These are phyloP conservation scores for Agroathelia rolfsii DNA, from an alignment of 1,284 basidiomycete species.

Conservation along the genomic window DNA sequence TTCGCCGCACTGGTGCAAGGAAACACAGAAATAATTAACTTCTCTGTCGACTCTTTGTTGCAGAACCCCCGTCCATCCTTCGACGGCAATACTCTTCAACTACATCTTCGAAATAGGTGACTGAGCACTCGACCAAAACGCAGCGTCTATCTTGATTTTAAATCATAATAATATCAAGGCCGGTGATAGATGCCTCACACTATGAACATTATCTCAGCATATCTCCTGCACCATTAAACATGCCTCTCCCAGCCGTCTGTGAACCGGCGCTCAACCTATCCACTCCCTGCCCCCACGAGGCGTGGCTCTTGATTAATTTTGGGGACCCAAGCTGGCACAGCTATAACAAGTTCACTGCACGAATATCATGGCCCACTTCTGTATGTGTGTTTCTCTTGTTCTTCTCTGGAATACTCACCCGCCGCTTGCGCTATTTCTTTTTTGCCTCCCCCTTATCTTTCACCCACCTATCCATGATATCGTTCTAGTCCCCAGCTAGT, in stretches of 20 bases:
- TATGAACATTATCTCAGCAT: constrained; percentile 27
- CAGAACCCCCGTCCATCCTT: too few species aligned
- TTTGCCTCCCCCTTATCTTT: too few species aligned
- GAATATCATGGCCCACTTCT: constrained; percentile 57
- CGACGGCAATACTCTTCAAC: too few species aligned
- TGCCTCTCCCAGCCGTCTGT: constrained; percentile 26
- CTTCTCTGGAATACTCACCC: too few species aligned
- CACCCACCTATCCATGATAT: too few species aligned
- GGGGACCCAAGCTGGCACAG: constrained; percentile 33
- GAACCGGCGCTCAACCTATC: constrained; percentile 14
- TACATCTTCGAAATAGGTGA: too few species aligned
- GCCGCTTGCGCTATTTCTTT: constrained; percentile 10
- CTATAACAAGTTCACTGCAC: constrained; percentile 44
- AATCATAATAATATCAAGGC: too few species aligned
- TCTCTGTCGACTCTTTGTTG: too few species aligned
- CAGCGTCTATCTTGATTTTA: too few species aligned
- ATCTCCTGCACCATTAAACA: constrained; percentile 33
- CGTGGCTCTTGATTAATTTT: constrained; percentile 47
- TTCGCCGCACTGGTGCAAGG: too few species aligned
- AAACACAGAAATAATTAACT: constrained; percentile 65
- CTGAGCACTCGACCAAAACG: too few species aligned
- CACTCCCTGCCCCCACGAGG: constrained; percentile 35
- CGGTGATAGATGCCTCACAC: constrained; percentile 17
- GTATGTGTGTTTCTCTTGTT: constrained; percentile 29
- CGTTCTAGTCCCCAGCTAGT: constrained; percentile 31